phyloP scores from a whole-genome alignment of 2,329 filamentous ascomycete species.

The Conoideocrella luteorostrata region DNA sequence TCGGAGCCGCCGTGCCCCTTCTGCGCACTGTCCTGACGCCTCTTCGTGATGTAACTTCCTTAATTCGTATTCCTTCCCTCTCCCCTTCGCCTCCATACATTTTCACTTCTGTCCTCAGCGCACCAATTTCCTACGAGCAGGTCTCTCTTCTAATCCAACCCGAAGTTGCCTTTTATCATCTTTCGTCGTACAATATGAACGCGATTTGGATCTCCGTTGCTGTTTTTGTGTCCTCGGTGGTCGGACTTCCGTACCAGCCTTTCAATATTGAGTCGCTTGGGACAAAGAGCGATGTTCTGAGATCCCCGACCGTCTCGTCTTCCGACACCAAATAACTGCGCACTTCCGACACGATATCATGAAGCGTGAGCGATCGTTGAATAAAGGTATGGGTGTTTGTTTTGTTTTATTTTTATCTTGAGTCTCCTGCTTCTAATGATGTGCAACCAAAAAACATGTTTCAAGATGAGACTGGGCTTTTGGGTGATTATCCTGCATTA shows the following conservation, averaged over 20 bases:
- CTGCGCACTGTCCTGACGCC: no score
- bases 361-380: not conserved
- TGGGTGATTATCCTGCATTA: slow-evolving; percentile 24
- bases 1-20: no score
- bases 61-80: not conserved
- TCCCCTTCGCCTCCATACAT: not conserved
- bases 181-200: slow-evolving; percentile 14
- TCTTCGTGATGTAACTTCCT: not conserved
- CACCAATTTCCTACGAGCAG: not conserved
- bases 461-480: slow-evolving; percentile 32
- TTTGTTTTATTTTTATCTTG: not conserved
- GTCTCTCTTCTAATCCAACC: not conserved
- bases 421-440: slow-evolving; percentile 12
- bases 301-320: slow-evolving; percentile 7
- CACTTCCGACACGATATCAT: not conserved
- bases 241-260: slow-evolving; percentile 15
- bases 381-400: not conserved
- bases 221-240: slow-evolving; percentile 14
- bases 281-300: not conserved
- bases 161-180: not conserved
- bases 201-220: slow-evolving; percentile 14
- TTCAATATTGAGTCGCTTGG: slow-evolving; percentile 7
- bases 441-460: slow-evolving; percentile 23
- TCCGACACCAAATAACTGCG: slow-evolving; percentile 11
- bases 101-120: not conserved